Evolutionary conservation across 2,329 filamentous ascomycete species (phyloP).

Genomic region (Neofusicoccum sp.): DNA sequence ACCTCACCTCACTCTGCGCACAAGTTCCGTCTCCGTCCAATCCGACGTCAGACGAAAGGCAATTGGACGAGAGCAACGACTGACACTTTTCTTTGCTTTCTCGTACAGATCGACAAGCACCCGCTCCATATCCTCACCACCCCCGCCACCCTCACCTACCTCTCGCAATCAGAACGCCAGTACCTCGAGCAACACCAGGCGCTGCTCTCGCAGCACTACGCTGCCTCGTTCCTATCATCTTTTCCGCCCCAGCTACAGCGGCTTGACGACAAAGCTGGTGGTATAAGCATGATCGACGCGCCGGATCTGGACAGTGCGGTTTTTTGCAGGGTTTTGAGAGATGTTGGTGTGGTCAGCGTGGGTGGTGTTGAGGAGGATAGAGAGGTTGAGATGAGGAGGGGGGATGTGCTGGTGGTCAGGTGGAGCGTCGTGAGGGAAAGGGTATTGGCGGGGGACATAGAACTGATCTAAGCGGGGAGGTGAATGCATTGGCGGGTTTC

Average conservation of each 20-base stretch:
- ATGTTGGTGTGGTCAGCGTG: conserved; percentile 55
- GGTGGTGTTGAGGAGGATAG: conserved; percentile 57
- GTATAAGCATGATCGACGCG: conserved; percentile 86
- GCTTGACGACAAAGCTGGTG: conserved; percentile 85
- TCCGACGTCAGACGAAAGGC: neutral
- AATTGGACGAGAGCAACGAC: neutral
- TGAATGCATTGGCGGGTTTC: neutral
- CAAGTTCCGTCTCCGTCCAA: conserved; percentile 23
- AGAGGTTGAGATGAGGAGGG: conserved; percentile 45
- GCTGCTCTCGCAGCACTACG: conserved; percentile 80
- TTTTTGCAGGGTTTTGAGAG: conserved; percentile 71
- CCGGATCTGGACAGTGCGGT: conserved; percentile 82
- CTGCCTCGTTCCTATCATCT: conserved; percentile 75
- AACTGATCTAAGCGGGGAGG: conserved; percentile 44
- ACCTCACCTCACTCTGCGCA: neutral
- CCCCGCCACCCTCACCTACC: conserved; percentile 41
- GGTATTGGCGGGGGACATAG: conserved; percentile 73
- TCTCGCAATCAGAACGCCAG: conserved; percentile 73
- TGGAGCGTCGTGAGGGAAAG: conserved; percentile 62
- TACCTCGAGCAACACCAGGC: conserved; percentile 85
- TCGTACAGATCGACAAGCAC: conserved; percentile 67
- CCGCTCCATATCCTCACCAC: conserved; percentile 51
- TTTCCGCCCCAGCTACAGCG: conserved; percentile 79
- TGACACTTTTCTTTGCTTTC: neutral
- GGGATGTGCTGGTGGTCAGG: conserved; percentile 57